Evolutionary conservation across 495 filamentous ascomycete species (phyloP).

Genomic region (Acidomyces sp.): DNA sequence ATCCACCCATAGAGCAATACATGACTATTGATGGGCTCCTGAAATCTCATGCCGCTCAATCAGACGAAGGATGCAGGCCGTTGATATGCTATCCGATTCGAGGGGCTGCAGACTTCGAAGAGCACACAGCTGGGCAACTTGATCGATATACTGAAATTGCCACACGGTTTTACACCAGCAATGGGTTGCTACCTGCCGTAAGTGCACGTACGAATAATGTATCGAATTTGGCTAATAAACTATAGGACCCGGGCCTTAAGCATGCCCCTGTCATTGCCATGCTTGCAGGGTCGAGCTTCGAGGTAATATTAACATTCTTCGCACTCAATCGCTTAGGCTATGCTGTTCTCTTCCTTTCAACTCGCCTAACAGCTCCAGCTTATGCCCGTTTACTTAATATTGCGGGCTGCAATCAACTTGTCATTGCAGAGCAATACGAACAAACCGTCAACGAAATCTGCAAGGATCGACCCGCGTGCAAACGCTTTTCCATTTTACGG

Average conservation of each 20-base stretch:
- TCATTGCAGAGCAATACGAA: conserved; percentile 9
- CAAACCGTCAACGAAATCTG: conserved; percentile 2
- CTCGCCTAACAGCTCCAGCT: conserved; percentile 33
- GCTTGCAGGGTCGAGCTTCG: conserved; percentile 33
- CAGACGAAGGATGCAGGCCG: conserved; percentile 7
- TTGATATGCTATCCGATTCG: conserved; percentile 12
- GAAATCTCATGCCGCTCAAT: conserved; percentile 10
- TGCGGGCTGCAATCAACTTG: conserved; percentile 20
- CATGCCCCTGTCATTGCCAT: conserved; percentile 34
- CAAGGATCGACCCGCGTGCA: conserved; percentile 4
- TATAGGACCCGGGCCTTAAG: conserved; percentile 9
- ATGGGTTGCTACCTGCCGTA: conserved; percentile 13
- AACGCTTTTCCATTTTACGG: neutral
- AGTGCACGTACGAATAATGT: neutral
- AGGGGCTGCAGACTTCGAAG: conserved; percentile 12
- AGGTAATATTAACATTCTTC: conserved; percentile 33
- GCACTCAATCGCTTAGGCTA: conserved; percentile 36
- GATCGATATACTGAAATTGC: conserved; percentile 9
- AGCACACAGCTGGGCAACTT: conserved; percentile 8
- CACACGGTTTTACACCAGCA: neutral
- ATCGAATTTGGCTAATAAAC: neutral
- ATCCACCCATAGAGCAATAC: conserved; percentile 15
- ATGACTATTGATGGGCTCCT: conserved; percentile 13
- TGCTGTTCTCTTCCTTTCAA: conserved; percentile 36
- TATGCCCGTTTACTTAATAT: conserved; percentile 30